Base-by-base conservation (phyloP, 129 eudicot species). In the Heracleum sosnowskyi region DNA sequence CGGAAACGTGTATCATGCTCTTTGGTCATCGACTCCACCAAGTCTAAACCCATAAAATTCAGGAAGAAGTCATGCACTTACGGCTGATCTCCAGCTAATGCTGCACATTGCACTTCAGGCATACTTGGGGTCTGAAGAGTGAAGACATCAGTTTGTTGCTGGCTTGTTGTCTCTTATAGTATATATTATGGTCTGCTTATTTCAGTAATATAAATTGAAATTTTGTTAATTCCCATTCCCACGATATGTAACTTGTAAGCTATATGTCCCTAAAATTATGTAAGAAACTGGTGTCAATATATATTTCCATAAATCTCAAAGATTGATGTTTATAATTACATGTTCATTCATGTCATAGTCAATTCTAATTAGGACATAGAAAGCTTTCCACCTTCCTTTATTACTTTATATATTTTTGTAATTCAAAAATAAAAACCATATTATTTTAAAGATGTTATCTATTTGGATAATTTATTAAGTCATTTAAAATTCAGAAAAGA, bases 31-130 rank as follows among this genome's bases (percentile, higher is more conserved):
- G 88, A 89, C 72, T 90, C 96, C 55, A 81, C 88, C 22, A 86
- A 84, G 83, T 83, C 74, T 68, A 95, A 92, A 79, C 97, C 96
- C 18, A 79, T 90, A 81, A 88, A 85, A 80, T 90, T 95, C 84
- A 82, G 81, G 83, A 87, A 89, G 89, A 85, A 81, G 86, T 82
- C 97, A n/a, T 95, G 99, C 82, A 79, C 84, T 70, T 86, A 89
- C 46, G 76, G 75, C 77, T 95, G 82, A 95, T 78, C 20, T 40
- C 11, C 9, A 2, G 26, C 37, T 4, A 35, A 29, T 72, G 40
- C 36, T 11, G 3, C 20, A 72, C 45, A 79, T 16, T 26, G 31
- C 68, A n/a, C 33, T 11, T 60, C 15, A 26, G 17, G 31, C 33
- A 60, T 60, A 3, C 68, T 26, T 3, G 5, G 64, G 33, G 34